Conservation (phyloP, 208 protist genomes). For the Hexamita inflata region DNA sequence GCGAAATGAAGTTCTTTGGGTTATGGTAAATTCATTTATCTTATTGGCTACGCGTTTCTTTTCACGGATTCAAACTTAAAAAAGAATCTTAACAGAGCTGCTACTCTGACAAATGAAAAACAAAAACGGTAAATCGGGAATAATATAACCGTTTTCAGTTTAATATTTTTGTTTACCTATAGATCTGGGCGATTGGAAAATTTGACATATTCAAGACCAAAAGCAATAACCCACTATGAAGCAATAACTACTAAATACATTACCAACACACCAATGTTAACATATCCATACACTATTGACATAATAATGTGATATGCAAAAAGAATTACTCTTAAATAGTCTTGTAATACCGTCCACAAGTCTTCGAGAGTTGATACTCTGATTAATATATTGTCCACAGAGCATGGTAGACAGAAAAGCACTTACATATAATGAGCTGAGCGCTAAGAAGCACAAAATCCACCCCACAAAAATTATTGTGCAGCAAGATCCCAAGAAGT, state of each 20-base stretch:
- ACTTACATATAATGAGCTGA: conserved; percentile 24
- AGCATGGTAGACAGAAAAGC: conserved; percentile 27
- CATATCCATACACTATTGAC: neutral
- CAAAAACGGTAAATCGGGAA: conserved; percentile 32
- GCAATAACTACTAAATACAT: conserved; percentile 25
- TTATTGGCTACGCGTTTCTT: conserved; percentile 1
- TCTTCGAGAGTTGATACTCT: conserved; percentile 24
- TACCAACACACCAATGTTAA: conserved; percentile 4
- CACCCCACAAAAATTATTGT: conserved; percentile 32
- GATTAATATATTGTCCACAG: conserved; percentile 16
- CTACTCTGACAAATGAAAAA: conserved; percentile 25
- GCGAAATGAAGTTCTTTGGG: neutral
- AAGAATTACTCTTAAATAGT: conserved; percentile 16
- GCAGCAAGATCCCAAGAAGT: conserved; percentile 31
- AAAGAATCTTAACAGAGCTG: conserved; percentile 14
- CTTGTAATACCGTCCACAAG: conserved; percentile 29
- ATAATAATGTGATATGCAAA: conserved; percentile 20
- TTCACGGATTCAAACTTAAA: conserved; percentile 28
- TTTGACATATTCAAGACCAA: conserved; percentile 24
- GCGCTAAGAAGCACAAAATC: conserved; percentile 21
- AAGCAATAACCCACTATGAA: conserved; percentile 25
- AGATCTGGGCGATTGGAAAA: conserved; percentile 22
- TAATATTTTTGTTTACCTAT: neutral
- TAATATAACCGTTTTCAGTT: neutral
- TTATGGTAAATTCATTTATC: conserved; percentile 18